Base-by-base conservation (phyloP, 179 eudicot species). In the Patellifolia procumbens region DNA sequence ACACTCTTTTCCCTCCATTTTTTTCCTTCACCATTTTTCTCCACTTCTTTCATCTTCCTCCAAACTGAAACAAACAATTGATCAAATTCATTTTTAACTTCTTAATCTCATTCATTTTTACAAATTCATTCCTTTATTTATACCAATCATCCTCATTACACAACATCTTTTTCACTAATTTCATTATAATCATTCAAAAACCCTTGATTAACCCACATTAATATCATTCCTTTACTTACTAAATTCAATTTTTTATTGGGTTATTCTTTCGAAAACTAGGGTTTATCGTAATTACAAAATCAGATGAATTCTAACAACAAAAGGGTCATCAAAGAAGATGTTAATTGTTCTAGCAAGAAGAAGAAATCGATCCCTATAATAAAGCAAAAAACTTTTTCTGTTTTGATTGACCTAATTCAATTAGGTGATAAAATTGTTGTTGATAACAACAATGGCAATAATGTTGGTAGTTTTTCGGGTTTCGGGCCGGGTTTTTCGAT, bases 391-490 rank as follows among this genome's bases (percentile, higher is more conserved):
- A 51, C 34, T 32, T 65, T 68, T 34, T 49, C 66, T 2, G 79
- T 74, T 53, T 80, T 72, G 81, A n/a, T 85, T 75, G 84, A 82
- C 72, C 60, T 85, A 71, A 70, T 80, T 70, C 72, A 75, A 62
- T 31, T 82, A 51, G 81, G 68, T 75, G 20, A 42, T 42, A 64
- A 42, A 37, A 45, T 43, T 68, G 64, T n/a, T n/a, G n/a, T 0
- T 68, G 45, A 70, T 46, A 37, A 67, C 86, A 3, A 22, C 1
- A 8, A 22, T 6, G 24, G 10, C 7, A 9, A 58, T 58, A 0
- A 56, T 12, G 31, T 2, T 58, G 5, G 32, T 58, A 58, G 9
- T 24, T 6, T 39, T 6, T 26, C 26, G 34, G 16, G 63, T 7
- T 3, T 24, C 2, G 10, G 34, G 3, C 26, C 34, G 0, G 1